Evolutionary conservation across 2,329 filamentous ascomycete genomes (phyloP), one percentile per base, ranked within the genome.

Genomic region (Uncinocarpus reesii): DNA sequence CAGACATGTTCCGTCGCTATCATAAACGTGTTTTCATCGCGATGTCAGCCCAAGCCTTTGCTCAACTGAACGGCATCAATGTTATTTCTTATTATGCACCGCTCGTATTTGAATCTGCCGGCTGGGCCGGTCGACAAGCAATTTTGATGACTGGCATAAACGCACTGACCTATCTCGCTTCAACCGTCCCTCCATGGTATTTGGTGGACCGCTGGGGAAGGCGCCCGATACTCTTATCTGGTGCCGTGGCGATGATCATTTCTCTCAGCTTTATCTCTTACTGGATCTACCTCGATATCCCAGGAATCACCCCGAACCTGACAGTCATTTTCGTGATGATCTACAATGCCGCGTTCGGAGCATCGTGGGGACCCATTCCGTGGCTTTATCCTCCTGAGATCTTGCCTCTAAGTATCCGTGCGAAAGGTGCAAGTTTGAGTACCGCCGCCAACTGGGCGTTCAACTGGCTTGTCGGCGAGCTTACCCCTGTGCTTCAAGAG

Each of bases 341-440:
- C 42, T 98, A 96, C 71, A 98, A 98, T 61, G 92, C 90, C 4
- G 85, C 92, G 6, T 98, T 96, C 64, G 92, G 92, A 41, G 94
- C 89, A 62, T 84, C 81, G n/a, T 98, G 92, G 92, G 92, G 92
- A 15, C 92, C 92, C 1, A 94, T 98, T 53, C 92, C 92, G 7
- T 98, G 92, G 92, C 73, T 98, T 13, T 96, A 96, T 65, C 92
- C 92, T 11, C 92, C 92, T n/a, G 92, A 98, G 74, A 98, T 98
- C 69, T 75, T 98, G 36, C 92, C 92, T 3, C 74, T 98, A 52
- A 95, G 88, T 72, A 95, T 96, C 63, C 83, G 92, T 60, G 94
- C 90, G 52, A 96, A 96, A 74, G 92, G 92, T 52, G 90, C 92
- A 47, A 95, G 88, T 76, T 69, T 98, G 64, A 95, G 90, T 52